These are phyloP conservation scores for Isochrysis galbana DNA, from an alignment of 78 protist species.

Conservation along the genomic window DNA sequence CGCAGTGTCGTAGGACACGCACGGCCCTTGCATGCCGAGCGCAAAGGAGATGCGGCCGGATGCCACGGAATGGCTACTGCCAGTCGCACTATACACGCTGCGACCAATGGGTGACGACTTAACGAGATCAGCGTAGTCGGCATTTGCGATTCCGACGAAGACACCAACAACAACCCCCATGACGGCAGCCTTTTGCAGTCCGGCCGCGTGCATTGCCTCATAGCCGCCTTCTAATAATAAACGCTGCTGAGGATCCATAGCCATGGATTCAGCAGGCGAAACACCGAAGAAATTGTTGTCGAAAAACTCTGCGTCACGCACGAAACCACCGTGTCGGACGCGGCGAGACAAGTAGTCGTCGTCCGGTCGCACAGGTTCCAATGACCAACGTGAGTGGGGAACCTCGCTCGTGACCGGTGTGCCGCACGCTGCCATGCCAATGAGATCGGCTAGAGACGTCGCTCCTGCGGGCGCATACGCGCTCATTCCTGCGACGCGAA, in stretches of 20 bases:
- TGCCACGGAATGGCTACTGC: not conserved
- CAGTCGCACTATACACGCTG: not conserved
- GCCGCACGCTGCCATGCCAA: not conserved
- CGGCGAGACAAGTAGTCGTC: not conserved
- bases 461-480: not conserved
- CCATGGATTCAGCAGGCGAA: not conserved
- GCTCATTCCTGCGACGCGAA: not conserved
- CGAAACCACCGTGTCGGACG: slow-evolving; percentile 2
- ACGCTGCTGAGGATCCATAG: slow-evolving; percentile 45
- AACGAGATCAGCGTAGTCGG: not conserved
- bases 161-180: not conserved
- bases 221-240: not conserved
- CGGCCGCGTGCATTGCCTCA: not conserved
- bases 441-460: not conserved
- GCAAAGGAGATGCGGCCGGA: slow-evolving; percentile 67
- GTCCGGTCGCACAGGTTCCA: not conserved
- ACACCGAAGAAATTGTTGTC: not conserved
- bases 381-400: not conserved
- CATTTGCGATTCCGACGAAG: not conserved
- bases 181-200: not conserved
- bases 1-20: slow-evolving; percentile 82
- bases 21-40: slow-evolving; percentile 77
- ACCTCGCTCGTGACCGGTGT: not conserved
- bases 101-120: not conserved
- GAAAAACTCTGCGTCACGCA: not conserved